Percentiles rank a stretch among this genome's conserved stretches.
phyloP scores from a whole-genome alignment of 2,329 filamentous ascomycete genomes.

The Zasmidium cellare region DNA sequence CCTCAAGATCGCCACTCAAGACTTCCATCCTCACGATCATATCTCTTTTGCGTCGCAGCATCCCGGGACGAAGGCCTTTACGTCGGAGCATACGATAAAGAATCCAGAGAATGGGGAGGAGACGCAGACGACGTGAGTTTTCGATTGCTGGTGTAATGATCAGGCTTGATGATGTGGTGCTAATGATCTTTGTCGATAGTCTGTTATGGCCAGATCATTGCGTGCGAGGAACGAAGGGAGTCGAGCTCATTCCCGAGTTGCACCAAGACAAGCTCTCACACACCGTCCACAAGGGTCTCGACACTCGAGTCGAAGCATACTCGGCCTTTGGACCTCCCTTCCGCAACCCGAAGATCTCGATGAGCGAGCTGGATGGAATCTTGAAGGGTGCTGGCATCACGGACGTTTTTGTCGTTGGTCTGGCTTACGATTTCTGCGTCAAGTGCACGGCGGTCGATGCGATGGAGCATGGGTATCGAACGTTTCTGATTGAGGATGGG shows the following conservation, averaged over 20 bases:
- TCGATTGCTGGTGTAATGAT: no score
- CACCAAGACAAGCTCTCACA: slow-evolving; percentile 59
- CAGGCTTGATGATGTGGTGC: no score
- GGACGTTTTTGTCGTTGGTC: slow-evolving; percentile 80
- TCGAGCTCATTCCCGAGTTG: slow-evolving; percentile 72
- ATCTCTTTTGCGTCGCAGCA: slow-evolving; percentile 89
- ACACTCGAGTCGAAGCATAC: slow-evolving; percentile 84
- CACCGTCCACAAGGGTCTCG: slow-evolving; percentile 75
- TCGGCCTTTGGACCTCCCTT: slow-evolving; percentile 87
- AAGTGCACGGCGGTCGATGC: slow-evolving; percentile 79
- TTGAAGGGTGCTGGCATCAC: slow-evolving; percentile 64
- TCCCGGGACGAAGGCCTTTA: slow-evolving; percentile 64
- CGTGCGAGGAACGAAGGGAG: slow-evolving; percentile 71
- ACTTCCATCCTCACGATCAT: slow-evolving; percentile 83
- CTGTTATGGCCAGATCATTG: slow-evolving; percentile 91
- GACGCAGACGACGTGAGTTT: slow-evolving; percentile 55
- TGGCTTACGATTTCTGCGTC: slow-evolving; percentile 91
- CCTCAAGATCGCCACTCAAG: slow-evolving; percentile 80
- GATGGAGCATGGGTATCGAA: slow-evolving; percentile 70
- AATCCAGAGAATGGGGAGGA: slow-evolving; percentile 68
- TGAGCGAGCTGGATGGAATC: slow-evolving; percentile 60
- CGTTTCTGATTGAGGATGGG: slow-evolving; percentile 75
- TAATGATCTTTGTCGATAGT: slow-evolving; percentile 45
- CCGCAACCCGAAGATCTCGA: slow-evolving; percentile 56
- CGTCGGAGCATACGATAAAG: slow-evolving; percentile 61